A percentile compares a stretch with the other conserved stretches of the same genome.
Conservation (phyloP, 148 eudicot species). For the Chenopodium quinoa region DNA sequence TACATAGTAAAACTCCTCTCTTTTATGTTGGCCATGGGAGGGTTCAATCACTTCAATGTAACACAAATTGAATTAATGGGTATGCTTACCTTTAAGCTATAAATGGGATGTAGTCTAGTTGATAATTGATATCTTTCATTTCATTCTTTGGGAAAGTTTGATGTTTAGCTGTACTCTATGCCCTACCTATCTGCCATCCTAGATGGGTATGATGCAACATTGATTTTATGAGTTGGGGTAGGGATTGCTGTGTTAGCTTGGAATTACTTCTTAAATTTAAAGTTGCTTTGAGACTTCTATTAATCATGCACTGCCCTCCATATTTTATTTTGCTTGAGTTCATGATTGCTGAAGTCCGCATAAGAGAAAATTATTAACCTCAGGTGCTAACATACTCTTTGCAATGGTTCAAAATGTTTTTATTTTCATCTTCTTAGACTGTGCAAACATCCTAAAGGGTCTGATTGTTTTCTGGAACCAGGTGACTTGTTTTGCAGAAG, state of each 20-base stretch:
- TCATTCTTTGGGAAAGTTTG: too few relatives aligned
- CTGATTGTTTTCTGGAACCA: constrained; percentile 22
- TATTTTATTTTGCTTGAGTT: too few relatives aligned
- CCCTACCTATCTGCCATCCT: not conserved
- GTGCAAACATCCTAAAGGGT: not conserved
- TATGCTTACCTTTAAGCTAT: not conserved
- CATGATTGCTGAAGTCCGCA: not conserved
- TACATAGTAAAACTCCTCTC: not conserved
- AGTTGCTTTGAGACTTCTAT: too few relatives aligned
- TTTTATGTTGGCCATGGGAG: not conserved
- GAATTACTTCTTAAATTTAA: not conserved
- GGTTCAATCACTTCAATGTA: not conserved
- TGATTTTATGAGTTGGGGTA: not conserved
- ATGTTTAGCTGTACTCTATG: not conserved
- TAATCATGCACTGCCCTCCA: too few relatives aligned
- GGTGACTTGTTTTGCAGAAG: constrained; percentile 98
- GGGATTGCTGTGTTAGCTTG: not conserved
- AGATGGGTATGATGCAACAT: not conserved
- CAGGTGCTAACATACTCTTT: not conserved
- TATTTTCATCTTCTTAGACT: not conserved
- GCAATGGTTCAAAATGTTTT: not conserved
- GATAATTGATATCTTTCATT: not conserved
- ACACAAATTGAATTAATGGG: not conserved
- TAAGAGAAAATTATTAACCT: not conserved
- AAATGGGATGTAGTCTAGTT: not conserved